Evolutionary conservation across 495 filamentous ascomycete species (phyloP).

Genomic region (Penicillium crystallinum): DNA sequence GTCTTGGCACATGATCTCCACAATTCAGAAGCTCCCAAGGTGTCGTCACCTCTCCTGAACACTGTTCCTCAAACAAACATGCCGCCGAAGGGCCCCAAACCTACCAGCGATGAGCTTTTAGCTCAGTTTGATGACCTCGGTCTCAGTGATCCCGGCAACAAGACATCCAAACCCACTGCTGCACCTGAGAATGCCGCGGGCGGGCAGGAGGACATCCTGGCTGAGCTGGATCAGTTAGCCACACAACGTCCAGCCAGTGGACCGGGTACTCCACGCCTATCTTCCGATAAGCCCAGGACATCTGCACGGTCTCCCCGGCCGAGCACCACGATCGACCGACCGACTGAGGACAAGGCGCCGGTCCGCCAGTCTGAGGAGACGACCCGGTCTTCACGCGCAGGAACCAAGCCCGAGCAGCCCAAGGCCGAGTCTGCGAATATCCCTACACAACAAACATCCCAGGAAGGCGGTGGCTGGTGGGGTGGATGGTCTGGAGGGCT

Average conservation of each 20-base stretch:
- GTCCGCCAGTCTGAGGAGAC: conserved; percentile 72
- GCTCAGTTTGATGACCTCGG: conserved; percentile 75
- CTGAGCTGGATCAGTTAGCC: conserved; percentile 77
- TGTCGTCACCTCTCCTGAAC: conserved; percentile 34
- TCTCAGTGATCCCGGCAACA: conserved; percentile 37
- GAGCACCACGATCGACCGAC: conserved; percentile 49
- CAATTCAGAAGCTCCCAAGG: conserved; percentile 21
- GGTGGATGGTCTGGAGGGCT: conserved; percentile 53
- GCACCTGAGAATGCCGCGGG: conserved; percentile 39
- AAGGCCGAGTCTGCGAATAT: conserved; percentile 26
- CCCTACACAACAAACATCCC: conserved; percentile 25
- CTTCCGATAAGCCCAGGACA: conserved; percentile 46
- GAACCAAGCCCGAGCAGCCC: conserved; percentile 43
- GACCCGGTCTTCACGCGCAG: conserved; percentile 58
- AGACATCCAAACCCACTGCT: conserved; percentile 41
- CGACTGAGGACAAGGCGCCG: conserved; percentile 57
- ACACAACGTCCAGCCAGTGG: conserved; percentile 62
- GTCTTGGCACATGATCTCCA: conserved; percentile 29
- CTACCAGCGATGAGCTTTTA: conserved; percentile 73
- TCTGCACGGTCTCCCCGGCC: conserved; percentile 54
- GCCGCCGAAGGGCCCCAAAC: conserved; percentile 48
- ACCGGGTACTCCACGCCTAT: conserved; percentile 76
- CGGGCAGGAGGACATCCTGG: conserved; percentile 63
- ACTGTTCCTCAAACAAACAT: conserved; percentile 21
- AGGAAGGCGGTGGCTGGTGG: conserved; percentile 75